phyloP scores from a whole-genome alignment of 345 rosid genomes.

The Lumnitzera littorea region DNA sequence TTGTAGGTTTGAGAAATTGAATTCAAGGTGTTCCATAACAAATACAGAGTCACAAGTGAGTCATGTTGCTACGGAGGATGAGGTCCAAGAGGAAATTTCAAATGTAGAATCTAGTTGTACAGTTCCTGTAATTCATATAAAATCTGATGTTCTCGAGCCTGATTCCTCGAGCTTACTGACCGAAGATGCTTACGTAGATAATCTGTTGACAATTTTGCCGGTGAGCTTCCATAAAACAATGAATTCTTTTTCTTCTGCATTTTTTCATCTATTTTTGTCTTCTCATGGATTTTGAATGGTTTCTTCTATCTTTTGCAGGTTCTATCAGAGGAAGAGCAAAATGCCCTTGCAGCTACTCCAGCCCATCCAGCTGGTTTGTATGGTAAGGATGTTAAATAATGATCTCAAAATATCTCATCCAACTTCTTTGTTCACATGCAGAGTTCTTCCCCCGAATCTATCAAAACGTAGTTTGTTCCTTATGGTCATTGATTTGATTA shows the following conservation, averaged over 20 bases:
- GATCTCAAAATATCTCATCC: not conserved
- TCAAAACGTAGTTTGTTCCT: too few relatives aligned
- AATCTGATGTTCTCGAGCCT: constrained; percentile 41
- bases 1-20: constrained; percentile 41
- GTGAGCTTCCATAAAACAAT: constrained; percentile 26
- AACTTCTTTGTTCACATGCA: not conserved
- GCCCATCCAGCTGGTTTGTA: constrained; percentile 84
- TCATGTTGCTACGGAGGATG: constrained; percentile 37
- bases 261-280: not conserved
- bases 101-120: constrained; percentile 30
- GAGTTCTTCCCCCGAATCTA: not conserved
- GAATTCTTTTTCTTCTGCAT: not conserved
- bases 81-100: constrained; percentile 33
- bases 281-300: not conserved
- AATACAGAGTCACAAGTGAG: constrained; percentile 48
- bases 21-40: constrained; percentile 49
- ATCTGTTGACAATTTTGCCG: constrained; percentile 64
- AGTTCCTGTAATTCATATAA: constrained; percentile 61
- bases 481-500: too few relatives aligned
- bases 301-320: constrained; percentile 37
- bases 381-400: constrained; percentile 35
- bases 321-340: constrained; percentile 82
- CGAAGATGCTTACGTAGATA: constrained; percentile 51
- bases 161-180: constrained; percentile 62
- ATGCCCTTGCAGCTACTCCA: constrained; percentile 82